Base-by-base conservation (phyloP, 1,139 yeast species). In the Debaryomyces subglobosus region DNA sequence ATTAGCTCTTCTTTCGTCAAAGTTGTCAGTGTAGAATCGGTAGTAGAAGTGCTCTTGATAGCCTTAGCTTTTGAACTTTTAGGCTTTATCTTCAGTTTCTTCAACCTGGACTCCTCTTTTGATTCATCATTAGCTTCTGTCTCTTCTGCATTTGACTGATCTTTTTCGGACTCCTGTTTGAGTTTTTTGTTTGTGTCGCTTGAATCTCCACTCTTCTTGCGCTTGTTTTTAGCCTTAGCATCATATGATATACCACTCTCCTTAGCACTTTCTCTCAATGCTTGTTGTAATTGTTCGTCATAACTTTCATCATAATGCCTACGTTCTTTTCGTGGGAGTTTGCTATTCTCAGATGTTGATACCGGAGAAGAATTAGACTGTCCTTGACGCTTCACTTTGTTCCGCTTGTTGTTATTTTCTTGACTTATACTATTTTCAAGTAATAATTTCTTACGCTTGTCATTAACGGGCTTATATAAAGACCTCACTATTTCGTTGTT, bases 181-280 rank as follows among this genome's bases (percentile, higher is more conserved):
- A 45, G 15, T 25, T 27, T 48, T 25, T 44, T 39, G 34, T 39
- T 39, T 36, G 46, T 21, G 33, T 56, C 48, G 41, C 35, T 34
- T 43, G 51, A 32, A 41, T 54, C 48, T 40, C 39, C 45, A 66
- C 4, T 65, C 64, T 41, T 69, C 57, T 75, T 82, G 39, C 44
- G 42, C 45, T 44, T 51, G 44, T 15, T 49, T 51, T 21, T 46
- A 18, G 29, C n/a, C 30, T 45, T 41, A 13, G 49, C 53, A 5
- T 53, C 51, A 32, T 50, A 40, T 20, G 41, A 44, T 29, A 60
- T 49, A 4, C 67, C 67, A 21, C 63, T 63, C 51, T 73, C 79
- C 53, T 80, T 78, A 10, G 86, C 89, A 55, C 89, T 82, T 63
- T 86, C 92, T 56, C 86, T 82, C 39, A 86, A 70, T 0, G 89